Evolutionary conservation across 225 moss, liverwort and hornwort species (phyloP).

Genomic region (Ulota crispa): DNA sequence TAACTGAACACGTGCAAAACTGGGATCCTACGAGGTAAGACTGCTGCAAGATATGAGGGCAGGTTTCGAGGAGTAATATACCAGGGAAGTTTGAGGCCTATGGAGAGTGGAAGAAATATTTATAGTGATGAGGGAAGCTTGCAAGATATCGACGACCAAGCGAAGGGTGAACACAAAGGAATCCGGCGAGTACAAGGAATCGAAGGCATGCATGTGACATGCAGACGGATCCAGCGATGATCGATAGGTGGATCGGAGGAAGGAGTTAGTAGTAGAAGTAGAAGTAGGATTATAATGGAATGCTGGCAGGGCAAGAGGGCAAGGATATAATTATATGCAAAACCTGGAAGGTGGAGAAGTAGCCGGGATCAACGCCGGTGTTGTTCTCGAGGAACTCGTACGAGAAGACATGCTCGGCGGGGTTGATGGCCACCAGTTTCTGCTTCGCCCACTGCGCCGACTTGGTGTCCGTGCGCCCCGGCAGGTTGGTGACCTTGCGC

Average conservation of each 20-base stretch:
- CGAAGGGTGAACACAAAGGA: too few species aligned
- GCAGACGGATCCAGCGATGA: not conserved
- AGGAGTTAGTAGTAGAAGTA: too few species aligned
- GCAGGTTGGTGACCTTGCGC: conserved; percentile 56
- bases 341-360: conserved; percentile 63
- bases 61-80: too few species aligned
- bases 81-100: not conserved
- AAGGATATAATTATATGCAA: too few species aligned
- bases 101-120: not conserved
- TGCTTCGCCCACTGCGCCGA: conserved; percentile 56
- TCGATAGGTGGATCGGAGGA: not conserved
- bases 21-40: not conserved
- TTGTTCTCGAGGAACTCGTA: conserved; percentile 64
- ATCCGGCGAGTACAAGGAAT: too few species aligned
- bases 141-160: too few species aligned
- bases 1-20: too few species aligned
- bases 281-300: too few species aligned
- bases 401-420: conserved; percentile 48
- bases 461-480: conserved; percentile 59
- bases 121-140: too few species aligned
- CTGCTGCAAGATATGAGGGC: not conserved
- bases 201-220: too few species aligned
- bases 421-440: conserved; percentile 55
- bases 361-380: conserved; percentile 57
- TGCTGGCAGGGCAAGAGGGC: too few species aligned